Evolutionary conservation across 169 alveolate genomes (phyloP).

Genomic region (Plasmodium malariae): DNA sequence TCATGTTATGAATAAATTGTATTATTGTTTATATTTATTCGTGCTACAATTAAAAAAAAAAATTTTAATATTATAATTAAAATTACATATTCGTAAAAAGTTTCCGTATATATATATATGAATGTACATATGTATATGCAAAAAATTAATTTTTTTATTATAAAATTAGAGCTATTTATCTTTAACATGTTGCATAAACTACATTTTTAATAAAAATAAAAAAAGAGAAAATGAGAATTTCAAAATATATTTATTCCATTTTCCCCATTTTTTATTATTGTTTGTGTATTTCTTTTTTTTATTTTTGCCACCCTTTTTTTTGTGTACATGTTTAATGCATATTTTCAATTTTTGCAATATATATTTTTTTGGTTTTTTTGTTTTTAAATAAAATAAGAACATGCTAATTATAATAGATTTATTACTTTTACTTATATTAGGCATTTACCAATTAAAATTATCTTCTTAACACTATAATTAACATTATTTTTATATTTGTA

Average conservation of each 20-base stretch:
- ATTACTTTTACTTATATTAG: not conserved
- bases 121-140: too few relatives aligned
- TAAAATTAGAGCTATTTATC: constrained; percentile 3
- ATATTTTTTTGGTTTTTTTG: too few relatives aligned
- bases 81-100: too few relatives aligned
- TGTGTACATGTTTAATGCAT: too few relatives aligned
- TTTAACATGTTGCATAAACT: constrained; percentile 1
- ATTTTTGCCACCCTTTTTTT: not conserved
- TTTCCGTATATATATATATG: too few relatives aligned
- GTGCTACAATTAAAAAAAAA: too few relatives aligned
- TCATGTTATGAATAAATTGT: too few relatives aligned
- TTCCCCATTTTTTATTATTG: not conserved
- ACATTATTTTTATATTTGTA: not conserved
- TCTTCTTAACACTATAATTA: too few relatives aligned
- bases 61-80: too few relatives aligned
- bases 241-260: not conserved
- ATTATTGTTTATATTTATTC: too few relatives aligned
- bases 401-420: not conserved
- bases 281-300: not conserved
- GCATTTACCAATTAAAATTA: not conserved
- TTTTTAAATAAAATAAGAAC: not conserved
- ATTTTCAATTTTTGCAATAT: too few relatives aligned
- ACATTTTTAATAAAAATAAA: not conserved
- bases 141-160: constrained; percentile 16
- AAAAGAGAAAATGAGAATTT: too few relatives aligned